A percentile compares a stretch with the other conserved stretches of the same genome.
Evolutionary conservation across 129 eudicot species (phyloP).

Genomic region (Pittosporum tobira): DNA sequence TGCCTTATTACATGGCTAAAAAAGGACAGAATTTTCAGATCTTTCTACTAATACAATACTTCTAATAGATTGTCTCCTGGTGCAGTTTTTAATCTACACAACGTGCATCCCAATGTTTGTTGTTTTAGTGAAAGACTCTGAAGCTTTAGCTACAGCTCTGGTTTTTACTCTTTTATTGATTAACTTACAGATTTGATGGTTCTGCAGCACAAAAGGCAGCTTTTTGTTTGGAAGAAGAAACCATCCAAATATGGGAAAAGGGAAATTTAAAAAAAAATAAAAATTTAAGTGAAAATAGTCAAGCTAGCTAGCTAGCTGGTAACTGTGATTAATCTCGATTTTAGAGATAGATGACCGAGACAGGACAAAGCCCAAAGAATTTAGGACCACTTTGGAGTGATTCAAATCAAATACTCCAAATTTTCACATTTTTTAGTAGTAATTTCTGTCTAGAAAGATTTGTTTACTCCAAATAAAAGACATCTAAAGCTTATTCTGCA

Average conservation of each 20-base stretch:
- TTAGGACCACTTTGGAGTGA: neutral
- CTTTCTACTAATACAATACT: neutral
- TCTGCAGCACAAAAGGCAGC: slow-evolving; percentile 39
- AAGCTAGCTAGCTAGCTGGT: too few relatives aligned
- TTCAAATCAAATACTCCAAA: slow-evolving; percentile 6
- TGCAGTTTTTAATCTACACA: neutral
- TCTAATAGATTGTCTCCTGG: too few relatives aligned
- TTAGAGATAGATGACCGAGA: neutral
- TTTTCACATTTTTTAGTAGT: too few relatives aligned
- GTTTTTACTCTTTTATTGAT: slow-evolving; percentile 8
- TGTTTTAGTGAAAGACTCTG: slow-evolving; percentile 21
- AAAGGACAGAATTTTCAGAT: slow-evolving; percentile 3
- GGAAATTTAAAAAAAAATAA: neutral
- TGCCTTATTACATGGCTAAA: slow-evolving; percentile 1
- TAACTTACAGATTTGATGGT: slow-evolving; percentile 39
- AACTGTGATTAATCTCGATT: neutral
- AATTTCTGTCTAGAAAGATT: too few relatives aligned
- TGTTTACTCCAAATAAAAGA: neutral
- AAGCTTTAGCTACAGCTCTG: slow-evolving; percentile 11
- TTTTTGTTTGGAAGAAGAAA: slow-evolving; percentile 35
- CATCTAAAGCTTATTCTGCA: neutral
- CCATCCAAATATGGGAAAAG: slow-evolving; percentile 19
- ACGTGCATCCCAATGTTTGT: slow-evolving; percentile 26
- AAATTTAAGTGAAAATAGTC: neutral
- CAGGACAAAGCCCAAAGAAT: neutral